Evolutionary conservation across 495 filamentous ascomycete species (phyloP).

Genomic region (Ramalina peruviana): DNA sequence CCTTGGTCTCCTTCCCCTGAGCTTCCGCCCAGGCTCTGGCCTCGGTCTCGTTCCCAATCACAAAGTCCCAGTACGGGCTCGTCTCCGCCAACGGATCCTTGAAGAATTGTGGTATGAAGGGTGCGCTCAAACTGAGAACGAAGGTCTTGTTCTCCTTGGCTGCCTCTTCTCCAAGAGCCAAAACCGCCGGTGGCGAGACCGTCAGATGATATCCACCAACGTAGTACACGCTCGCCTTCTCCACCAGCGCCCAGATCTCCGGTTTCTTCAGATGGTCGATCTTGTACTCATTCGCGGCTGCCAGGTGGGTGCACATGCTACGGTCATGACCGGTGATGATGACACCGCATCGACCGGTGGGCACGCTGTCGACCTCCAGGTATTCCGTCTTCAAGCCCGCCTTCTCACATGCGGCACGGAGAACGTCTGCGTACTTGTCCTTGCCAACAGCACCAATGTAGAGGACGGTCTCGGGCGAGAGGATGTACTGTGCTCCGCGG

Average conservation of each 20-base stretch:
- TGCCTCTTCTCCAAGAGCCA: conserved; percentile 81
- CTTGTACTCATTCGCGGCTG: conserved; percentile 92
- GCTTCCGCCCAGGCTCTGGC: conserved; percentile 71
- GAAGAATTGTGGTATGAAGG: conserved; percentile 95
- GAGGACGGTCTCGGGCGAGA: conserved; percentile 70
- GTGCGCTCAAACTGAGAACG: conserved; percentile 78
- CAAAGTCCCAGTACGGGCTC: conserved; percentile 84
- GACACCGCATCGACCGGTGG: conserved; percentile 89
- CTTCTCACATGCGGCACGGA: conserved; percentile 63
- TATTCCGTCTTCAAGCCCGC: conserved; percentile 87
- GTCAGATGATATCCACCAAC: conserved; percentile 84
- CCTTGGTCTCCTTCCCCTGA: conserved; percentile 55
- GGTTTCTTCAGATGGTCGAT: conserved; percentile 83
- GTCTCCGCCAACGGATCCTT: conserved; percentile 82
- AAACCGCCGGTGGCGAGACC: conserved; percentile 78
- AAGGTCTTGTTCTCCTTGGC: conserved; percentile 81
- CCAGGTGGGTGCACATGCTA: conserved; percentile 88
- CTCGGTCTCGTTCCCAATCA: conserved; percentile 95
- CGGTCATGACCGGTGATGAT: conserved; percentile 92
- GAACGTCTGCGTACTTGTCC: conserved; percentile 79
- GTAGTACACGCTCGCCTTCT: conserved; percentile 79
- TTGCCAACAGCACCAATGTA: conserved; percentile 88
- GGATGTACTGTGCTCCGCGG: conserved; percentile 87
- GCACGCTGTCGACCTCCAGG: conserved; percentile 63
- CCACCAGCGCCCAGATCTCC: conserved; percentile 78